These are phyloP conservation scores for Rugonectria rugulosa DNA, from an alignment of 2,329 filamentous ascomycete species.

Conservation along the genomic window DNA sequence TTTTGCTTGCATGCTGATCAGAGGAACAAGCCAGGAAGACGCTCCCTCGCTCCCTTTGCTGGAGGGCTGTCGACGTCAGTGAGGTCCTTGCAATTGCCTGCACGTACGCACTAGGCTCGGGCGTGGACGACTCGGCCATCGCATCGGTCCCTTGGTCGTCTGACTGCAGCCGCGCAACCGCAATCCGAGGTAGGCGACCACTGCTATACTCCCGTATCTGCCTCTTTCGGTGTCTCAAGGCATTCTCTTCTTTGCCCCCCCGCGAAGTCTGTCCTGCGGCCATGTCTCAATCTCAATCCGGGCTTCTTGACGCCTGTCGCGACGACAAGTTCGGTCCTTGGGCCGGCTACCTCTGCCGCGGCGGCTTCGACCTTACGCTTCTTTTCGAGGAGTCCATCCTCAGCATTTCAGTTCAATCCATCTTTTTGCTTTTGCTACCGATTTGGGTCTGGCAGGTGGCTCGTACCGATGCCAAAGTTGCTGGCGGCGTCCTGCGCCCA, in stretches of 20 bases:
- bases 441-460: neutral
- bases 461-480: conserved; percentile 9
- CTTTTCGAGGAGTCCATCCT: conserved; percentile 32
- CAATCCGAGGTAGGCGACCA: neutral
- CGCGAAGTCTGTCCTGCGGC: neutral
- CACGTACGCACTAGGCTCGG: neutral
- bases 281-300: neutral
- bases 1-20: too few relatives aligned
- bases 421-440: conserved; percentile 17
- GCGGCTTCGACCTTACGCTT: conserved; percentile 34
- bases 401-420: conserved; percentile 9
- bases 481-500: neutral
- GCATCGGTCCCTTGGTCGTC: neutral
- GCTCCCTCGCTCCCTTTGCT: too few relatives aligned
- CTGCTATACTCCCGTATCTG: neutral
- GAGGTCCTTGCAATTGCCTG: too few relatives aligned
- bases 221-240: neutral
- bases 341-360: conserved; percentile 22
- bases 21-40: neutral
- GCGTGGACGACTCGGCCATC: neutral
- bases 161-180: neutral
- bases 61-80: too few relatives aligned
- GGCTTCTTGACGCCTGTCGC: neutral
- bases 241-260: neutral
- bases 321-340: conserved; percentile 17